Percentiles rank a stretch among this genome's conserved stretches.
phyloP scores from a whole-genome alignment of 192 early-diverging fungal genomes.

The Podochytrium sp. region DNA sequence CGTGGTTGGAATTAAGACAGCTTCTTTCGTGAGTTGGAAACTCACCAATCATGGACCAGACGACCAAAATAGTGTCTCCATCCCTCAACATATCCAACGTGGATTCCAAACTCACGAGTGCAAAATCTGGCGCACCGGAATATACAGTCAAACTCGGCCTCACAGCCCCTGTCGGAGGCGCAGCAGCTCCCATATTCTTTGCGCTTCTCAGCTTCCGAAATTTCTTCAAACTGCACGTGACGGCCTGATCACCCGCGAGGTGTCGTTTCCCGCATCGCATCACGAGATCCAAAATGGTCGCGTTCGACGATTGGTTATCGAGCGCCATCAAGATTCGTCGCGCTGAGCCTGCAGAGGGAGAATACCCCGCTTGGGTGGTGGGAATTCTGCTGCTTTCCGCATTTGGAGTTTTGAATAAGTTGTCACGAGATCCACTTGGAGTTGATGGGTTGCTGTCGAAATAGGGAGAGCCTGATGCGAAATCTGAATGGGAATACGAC shows the following conservation, averaged over 20 bases:
- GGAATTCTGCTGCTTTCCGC: background rate
- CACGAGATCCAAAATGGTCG: conserved; percentile 16
- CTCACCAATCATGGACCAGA: conserved; percentile 10
- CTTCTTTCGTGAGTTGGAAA: background rate
- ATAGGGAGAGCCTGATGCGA: background rate
- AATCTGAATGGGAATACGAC: background rate
- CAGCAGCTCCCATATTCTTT: background rate
- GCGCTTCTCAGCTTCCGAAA: background rate
- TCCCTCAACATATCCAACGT: conserved; percentile 13
- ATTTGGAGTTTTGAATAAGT: background rate
- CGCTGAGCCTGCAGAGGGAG: background rate
- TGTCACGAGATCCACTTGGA: background rate
- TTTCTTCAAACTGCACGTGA: background rate
- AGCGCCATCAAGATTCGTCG: conserved; percentile 9
- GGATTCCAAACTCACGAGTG: background rate
- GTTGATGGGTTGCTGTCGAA: background rate
- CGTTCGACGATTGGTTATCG: background rate
- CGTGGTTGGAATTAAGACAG: background rate
- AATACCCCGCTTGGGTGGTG: background rate
- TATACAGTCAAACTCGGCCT: conserved; percentile 15
- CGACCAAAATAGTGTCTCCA: conserved; percentile 21
- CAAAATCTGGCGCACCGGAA: conserved; percentile 16
- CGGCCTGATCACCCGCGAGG: conserved; percentile 3
- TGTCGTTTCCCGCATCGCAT: background rate
- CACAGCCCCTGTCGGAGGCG: background rate